phyloP scores from a whole-genome alignment of 1,284 basidiomycete genomes.

The Bjerkandera adusta region DNA sequence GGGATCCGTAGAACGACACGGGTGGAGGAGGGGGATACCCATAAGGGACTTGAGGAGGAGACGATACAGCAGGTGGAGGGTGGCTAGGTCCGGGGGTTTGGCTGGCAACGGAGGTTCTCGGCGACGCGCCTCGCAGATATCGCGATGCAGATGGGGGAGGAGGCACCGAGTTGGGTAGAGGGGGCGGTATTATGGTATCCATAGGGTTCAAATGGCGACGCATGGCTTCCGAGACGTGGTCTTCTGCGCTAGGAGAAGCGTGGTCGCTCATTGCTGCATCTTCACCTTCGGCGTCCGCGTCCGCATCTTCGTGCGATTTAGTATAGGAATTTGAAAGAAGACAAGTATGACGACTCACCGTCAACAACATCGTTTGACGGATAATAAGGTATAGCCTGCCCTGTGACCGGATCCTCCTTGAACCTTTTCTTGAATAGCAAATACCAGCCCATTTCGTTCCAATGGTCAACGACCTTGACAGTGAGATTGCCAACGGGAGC shows the following conservation, averaged over 20 bases:
- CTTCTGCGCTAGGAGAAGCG: not conserved
- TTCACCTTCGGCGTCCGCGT: conserved; percentile 7
- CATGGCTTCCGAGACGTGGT: conserved; percentile 5
- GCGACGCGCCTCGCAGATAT: not conserved
- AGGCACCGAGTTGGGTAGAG: conserved; percentile 5
- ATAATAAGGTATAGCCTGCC: conserved; percentile 22
- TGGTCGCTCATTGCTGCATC: not conserved
- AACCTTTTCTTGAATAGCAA: conserved; percentile 59
- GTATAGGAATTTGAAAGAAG: not conserved
- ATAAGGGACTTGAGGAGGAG: conserved; percentile 7
- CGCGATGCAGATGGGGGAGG: not conserved
- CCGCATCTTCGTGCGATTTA: conserved; percentile 3
- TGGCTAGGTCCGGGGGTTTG: not conserved
- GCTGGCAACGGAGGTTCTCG: not conserved
- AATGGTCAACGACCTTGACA: conserved; percentile 69
- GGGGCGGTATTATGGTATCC: conserved; percentile 6
- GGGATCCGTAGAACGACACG: conserved; percentile 7
- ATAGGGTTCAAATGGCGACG: conserved; percentile 7
- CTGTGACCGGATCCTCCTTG: conserved; percentile 26
- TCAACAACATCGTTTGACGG: conserved; percentile 8
- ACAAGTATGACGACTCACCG: conserved; percentile 10
- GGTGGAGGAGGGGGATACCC: conserved; percentile 1
- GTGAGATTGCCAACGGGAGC: conserved; percentile 69
- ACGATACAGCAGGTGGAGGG: not conserved
- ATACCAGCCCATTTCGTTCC: conserved; percentile 74